These are phyloP conservation scores for Scedosporium minutisporum DNA, from an alignment of 2,329 filamentous ascomycete species.

Conservation along the genomic window DNA sequence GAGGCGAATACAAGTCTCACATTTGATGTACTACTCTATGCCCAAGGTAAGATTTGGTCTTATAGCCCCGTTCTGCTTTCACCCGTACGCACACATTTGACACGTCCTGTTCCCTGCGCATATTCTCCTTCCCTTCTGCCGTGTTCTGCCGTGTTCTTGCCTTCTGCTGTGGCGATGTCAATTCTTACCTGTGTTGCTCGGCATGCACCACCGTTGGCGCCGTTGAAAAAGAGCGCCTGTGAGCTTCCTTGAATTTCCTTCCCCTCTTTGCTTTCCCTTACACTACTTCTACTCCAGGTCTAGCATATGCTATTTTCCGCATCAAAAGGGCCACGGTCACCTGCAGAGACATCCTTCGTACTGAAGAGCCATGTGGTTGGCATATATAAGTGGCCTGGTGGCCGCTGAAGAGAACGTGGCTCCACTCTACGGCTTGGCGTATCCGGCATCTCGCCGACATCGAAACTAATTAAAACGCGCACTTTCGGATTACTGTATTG, in stretches of 20 bases:
- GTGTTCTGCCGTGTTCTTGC: not conserved
- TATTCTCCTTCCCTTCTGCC: not conserved
- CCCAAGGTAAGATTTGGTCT: not conserved
- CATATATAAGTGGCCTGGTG: not conserved
- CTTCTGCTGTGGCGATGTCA: not conserved
- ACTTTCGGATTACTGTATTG: not conserved
- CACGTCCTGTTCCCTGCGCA: not conserved
- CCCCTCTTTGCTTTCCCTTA: not conserved
- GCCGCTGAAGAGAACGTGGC: not conserved
- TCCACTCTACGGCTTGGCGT: not conserved
- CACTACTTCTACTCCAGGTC: not conserved
- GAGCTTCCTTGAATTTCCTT: too few relatives aligned
- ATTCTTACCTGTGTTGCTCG: not conserved
- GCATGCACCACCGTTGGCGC: not conserved
- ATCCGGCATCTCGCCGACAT: not conserved
- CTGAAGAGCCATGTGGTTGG: slow-evolving; percentile 1
- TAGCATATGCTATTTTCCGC: not conserved
- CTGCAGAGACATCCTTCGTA: not conserved
- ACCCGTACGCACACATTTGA: not conserved
- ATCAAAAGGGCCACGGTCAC: not conserved
- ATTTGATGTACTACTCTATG: not conserved
- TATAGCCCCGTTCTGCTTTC: not conserved
- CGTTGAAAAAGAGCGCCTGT: not conserved
- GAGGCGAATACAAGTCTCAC: not conserved
- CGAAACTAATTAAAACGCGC: not conserved